Evolutionary conservation across 495 filamentous ascomycete genomes (phyloP).

Genomic region (Lasiosphaeria hispida): DNA sequence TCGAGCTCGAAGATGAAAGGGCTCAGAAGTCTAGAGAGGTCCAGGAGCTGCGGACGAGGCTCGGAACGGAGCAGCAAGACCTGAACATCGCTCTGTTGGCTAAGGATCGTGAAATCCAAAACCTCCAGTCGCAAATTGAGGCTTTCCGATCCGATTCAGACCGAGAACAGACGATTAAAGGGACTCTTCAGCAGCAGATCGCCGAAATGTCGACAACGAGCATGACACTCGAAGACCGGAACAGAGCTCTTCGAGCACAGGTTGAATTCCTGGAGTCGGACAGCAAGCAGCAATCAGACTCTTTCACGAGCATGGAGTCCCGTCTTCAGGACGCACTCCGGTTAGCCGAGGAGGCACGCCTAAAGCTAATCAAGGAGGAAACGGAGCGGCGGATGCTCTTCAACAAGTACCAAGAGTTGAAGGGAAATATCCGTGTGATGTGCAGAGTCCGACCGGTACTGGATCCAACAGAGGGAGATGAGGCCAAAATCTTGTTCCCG

Average conservation of each 20-base stretch:
- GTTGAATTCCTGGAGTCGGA: constrained; percentile 88
- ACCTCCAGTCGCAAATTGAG: constrained; percentile 53
- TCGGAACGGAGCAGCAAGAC: constrained; percentile 61
- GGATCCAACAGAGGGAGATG: constrained; percentile 52
- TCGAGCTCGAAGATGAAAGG: constrained; percentile 59
- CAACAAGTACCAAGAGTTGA: constrained; percentile 98
- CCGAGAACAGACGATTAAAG: constrained; percentile 42
- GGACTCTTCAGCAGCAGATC: constrained; percentile 49
- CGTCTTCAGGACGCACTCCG: constrained; percentile 73
- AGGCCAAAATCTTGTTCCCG: constrained; percentile 71
- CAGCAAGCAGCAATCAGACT: constrained; percentile 76
- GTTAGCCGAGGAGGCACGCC: constrained; percentile 64
- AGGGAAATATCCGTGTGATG: constrained; percentile 98
- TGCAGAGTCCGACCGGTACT: constrained; percentile 89
- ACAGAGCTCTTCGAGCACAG: constrained; percentile 69
- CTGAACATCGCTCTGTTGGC: constrained; percentile 59
- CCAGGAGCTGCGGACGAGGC: constrained; percentile 59
- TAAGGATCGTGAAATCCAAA: constrained; percentile 59
- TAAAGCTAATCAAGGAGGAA: constrained; percentile 88
- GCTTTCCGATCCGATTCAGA: constrained; percentile 58
- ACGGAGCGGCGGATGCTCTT: constrained; percentile 87
- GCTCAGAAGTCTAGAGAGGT: constrained; percentile 59
- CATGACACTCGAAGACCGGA: constrained; percentile 67
- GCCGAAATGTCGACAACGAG: constrained; percentile 61
- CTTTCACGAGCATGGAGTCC: constrained; percentile 72